Evolutionary conservation across 1,284 basidiomycete species (phyloP).

Genomic region (Apiotrichum porosum): DNA sequence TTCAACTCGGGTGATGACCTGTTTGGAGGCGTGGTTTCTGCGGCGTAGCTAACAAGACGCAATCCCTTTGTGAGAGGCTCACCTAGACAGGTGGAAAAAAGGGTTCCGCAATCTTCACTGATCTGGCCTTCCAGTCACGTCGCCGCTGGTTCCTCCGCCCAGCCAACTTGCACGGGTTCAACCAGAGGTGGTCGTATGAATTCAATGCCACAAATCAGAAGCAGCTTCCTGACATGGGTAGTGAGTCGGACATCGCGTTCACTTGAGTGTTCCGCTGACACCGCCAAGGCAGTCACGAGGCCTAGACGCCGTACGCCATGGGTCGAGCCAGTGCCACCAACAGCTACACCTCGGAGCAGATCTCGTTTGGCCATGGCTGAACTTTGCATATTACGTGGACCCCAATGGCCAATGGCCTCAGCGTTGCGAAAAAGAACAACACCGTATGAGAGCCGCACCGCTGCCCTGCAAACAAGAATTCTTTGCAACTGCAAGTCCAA

Average conservation of each 20-base stretch:
- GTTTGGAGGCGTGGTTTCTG: slow-evolving; percentile 26
- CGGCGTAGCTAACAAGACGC: no score
- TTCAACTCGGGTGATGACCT: slow-evolving; percentile 42
- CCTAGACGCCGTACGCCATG: not conserved
- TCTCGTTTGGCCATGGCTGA: slow-evolving; percentile 44
- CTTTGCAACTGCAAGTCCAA: slow-evolving; percentile 29
- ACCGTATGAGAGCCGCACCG: slow-evolving; percentile 33
- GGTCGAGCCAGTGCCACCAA: not conserved
- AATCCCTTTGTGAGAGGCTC: no score
- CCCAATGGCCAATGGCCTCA: slow-evolving; percentile 26
- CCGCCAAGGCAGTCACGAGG: no score
- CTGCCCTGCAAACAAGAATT: slow-evolving; percentile 22
- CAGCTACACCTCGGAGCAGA: slow-evolving; percentile 13
- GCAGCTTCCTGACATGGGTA: slow-evolving; percentile 3
- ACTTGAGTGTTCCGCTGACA: no score
- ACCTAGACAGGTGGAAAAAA: no score
- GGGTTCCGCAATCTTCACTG: slow-evolving; percentile 27
- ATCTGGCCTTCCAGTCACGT: slow-evolving; percentile 31
- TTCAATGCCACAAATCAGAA: slow-evolving; percentile 31
- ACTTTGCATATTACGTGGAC: slow-evolving; percentile 42
- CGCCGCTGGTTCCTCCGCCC: slow-evolving; percentile 30
- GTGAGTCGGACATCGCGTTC: no score
- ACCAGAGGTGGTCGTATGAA: slow-evolving; percentile 35
- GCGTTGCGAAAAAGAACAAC: no score
- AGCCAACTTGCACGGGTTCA: slow-evolving; percentile 22